Evolutionary conservation across 1,284 basidiomycete genomes (phyloP).

Genomic region (Sanguinoderma infundibulare): DNA sequence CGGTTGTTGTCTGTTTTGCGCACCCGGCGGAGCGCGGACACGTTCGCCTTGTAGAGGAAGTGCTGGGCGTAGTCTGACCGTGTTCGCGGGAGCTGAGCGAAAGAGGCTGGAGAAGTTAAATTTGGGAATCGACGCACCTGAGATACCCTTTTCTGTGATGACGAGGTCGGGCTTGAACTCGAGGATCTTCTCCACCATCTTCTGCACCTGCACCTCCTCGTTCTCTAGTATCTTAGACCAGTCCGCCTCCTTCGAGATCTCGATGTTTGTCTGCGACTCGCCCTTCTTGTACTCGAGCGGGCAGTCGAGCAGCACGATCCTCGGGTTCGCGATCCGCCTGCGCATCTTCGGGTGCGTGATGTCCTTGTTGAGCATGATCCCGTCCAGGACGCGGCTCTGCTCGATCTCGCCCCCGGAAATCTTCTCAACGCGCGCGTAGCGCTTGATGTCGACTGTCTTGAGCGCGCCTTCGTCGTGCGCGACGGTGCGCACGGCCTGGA

Average conservation of each 20-base stretch:
- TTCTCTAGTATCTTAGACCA: slow-evolving; percentile 94
- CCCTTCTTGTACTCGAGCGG: slow-evolving; percentile 99
- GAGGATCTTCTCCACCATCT: slow-evolving; percentile 85
- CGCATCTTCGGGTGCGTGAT: slow-evolving; percentile 99
- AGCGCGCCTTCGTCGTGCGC: slow-evolving; percentile 65
- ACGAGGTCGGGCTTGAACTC: slow-evolving; percentile 96
- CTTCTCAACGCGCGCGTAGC: slow-evolving; percentile 97
- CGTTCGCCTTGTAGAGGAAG: slow-evolving; percentile 86
- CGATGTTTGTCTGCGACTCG: slow-evolving; percentile 98
- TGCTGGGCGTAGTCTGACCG: slow-evolving; percentile 96
- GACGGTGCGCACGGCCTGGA: slow-evolving; percentile 91
- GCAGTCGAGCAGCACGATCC: slow-evolving; percentile 93
- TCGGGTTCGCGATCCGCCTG: slow-evolving; percentile 87
- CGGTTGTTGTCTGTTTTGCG: slow-evolving; percentile 99
- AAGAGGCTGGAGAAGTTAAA: no score
- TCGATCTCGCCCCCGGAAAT: slow-evolving; percentile 98
- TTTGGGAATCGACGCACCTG: no score
- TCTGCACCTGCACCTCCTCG: slow-evolving; percentile 97
- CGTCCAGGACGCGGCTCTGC: slow-evolving; percentile 85
- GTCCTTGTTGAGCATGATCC: slow-evolving; percentile 99
- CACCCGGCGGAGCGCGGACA: slow-evolving; percentile 93
- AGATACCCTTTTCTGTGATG: slow-evolving; percentile 98
- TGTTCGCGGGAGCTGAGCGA: no score
- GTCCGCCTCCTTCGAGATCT: slow-evolving; percentile 93
- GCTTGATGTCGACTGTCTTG: slow-evolving; percentile 96